Percentiles rank a stretch among this genome's conserved stretches.
phyloP scores from a whole-genome alignment of 768 basidiomycete species.

The Mycena venus region DNA sequence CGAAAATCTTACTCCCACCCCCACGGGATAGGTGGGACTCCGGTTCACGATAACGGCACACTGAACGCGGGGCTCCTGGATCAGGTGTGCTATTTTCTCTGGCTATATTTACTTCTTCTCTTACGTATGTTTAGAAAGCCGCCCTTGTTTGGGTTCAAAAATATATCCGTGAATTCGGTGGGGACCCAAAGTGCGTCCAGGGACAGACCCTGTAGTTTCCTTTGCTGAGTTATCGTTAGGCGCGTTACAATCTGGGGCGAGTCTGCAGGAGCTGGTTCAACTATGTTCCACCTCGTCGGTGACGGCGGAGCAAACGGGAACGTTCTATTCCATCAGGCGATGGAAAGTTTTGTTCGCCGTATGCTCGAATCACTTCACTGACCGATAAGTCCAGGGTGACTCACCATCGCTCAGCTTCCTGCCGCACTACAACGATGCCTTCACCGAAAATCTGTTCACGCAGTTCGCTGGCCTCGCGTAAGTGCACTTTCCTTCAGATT shows the following conservation, averaged over 20 bases:
- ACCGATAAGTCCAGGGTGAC: conserved; percentile 40
- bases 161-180: conserved; percentile 54
- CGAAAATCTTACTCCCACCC: not conserved
- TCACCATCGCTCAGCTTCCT: conserved; percentile 55
- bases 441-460: conserved; percentile 49
- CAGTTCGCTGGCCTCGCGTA: conserved; percentile 54
- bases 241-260: conserved; percentile 59
- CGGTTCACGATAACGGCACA: conserved; percentile 44
- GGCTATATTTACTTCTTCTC: not conserved
- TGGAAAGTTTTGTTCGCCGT: conserved; percentile 30
- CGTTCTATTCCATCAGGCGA: conserved; percentile 54
- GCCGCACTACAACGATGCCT: conserved; percentile 49
- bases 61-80: conserved; percentile 55
- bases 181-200: conserved; percentile 39
- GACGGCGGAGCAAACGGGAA: conserved; percentile 50
- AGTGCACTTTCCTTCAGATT: conserved; percentile 11
- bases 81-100: conserved; percentile 16
- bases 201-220: too few species aligned
- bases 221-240: conserved; percentile 26
- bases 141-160: conserved; percentile 55
- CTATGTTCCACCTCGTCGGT: conserved; percentile 56
- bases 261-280: conserved; percentile 56
- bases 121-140: conserved; percentile 40
- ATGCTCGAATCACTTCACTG: not conserved
- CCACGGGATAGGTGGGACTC: conserved; percentile 44